phyloP scores from a whole-genome alignment of 768 basidiomycete genomes.

The Candolleomyces efflorescens region DNA sequence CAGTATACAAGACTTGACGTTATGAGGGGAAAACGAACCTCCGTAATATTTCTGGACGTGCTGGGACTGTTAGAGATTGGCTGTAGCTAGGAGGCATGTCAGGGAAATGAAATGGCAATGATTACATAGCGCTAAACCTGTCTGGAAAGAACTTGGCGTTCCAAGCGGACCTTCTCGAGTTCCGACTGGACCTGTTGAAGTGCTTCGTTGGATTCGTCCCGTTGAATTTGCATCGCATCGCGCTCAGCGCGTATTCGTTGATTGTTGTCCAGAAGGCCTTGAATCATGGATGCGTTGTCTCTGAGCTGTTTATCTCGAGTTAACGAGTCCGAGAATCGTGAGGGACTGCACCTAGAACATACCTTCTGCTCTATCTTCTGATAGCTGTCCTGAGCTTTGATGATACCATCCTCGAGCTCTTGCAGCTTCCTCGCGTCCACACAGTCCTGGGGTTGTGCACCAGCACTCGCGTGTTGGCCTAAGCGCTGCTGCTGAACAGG shows the following conservation, averaged over 20 bases:
- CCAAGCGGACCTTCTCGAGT: not conserved
- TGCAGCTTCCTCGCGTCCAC: constrained; percentile 7
- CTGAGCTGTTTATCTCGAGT: not conserved
- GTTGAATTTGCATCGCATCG: not conserved
- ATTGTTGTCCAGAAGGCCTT: not conserved
- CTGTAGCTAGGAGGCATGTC: too few relatives aligned
- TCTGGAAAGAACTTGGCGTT: too few relatives aligned
- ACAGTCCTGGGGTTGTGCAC: not conserved
- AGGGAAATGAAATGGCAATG: too few relatives aligned
- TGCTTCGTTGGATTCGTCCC: not conserved
- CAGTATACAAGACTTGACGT: too few relatives aligned
- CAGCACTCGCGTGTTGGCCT: too few relatives aligned
- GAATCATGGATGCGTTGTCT: constrained; percentile 5
- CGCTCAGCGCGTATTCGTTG: not conserved
- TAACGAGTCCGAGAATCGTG: not conserved
- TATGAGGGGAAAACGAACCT: not conserved
- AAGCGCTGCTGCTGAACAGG: not conserved
- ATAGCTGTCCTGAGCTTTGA: constrained; percentile 12
- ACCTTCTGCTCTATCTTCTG: constrained; percentile 9
- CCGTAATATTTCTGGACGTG: not conserved
- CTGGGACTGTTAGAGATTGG: too few relatives aligned
- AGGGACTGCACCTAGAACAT: not conserved
- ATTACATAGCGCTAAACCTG: too few relatives aligned
- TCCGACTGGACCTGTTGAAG: not conserved
- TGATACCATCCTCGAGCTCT: constrained; percentile 11